phyloP scores from a whole-genome alignment of 2,329 filamentous ascomycete species.

The Parasarocladium wereldwijsianum region DNA sequence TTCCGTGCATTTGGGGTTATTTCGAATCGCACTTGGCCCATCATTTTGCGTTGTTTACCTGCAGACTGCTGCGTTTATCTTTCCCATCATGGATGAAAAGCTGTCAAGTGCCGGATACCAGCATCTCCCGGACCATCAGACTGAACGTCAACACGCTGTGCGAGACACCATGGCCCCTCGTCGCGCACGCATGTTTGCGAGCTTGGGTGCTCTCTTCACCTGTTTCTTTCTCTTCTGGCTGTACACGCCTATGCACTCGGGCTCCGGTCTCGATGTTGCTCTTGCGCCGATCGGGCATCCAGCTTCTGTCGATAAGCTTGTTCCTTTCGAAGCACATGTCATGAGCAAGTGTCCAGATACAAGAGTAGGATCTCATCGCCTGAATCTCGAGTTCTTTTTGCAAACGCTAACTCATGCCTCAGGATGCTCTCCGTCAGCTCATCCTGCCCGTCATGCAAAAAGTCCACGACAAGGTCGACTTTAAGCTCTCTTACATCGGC shows the following conservation, averaged over 20 bases:
- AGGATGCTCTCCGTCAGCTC: constrained; percentile 66
- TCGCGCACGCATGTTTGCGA: constrained; percentile 11
- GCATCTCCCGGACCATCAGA: constrained; percentile 5
- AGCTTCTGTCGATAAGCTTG: constrained; percentile 18
- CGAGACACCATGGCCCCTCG: constrained; percentile 6
- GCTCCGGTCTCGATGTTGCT: constrained; percentile 3
- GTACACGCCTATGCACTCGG: constrained; percentile 4
- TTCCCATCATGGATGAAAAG: constrained; percentile 18
- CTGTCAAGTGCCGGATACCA: constrained; percentile 4
- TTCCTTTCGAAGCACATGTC: constrained; percentile 85
- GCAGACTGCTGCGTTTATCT: no score
- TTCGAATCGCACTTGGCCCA: no score
- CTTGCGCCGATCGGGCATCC: background rate
- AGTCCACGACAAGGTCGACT: constrained; percentile 73
- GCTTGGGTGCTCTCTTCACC: constrained; percentile 11
- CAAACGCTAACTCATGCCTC: constrained; percentile 1
- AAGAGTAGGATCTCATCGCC: constrained; percentile 24
- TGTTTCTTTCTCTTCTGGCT: constrained; percentile 7
- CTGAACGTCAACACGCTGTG: background rate
- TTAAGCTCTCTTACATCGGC: constrained; percentile 83
- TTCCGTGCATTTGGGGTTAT: no score
- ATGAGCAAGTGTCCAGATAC: constrained; percentile 98
- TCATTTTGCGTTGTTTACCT: no score
- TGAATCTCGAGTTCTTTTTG: background rate
- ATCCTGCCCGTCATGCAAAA: constrained; percentile 78